Conservation (phyloP, 192 early-diverging fungal species). For the Thoreauomyces humboldtii region DNA sequence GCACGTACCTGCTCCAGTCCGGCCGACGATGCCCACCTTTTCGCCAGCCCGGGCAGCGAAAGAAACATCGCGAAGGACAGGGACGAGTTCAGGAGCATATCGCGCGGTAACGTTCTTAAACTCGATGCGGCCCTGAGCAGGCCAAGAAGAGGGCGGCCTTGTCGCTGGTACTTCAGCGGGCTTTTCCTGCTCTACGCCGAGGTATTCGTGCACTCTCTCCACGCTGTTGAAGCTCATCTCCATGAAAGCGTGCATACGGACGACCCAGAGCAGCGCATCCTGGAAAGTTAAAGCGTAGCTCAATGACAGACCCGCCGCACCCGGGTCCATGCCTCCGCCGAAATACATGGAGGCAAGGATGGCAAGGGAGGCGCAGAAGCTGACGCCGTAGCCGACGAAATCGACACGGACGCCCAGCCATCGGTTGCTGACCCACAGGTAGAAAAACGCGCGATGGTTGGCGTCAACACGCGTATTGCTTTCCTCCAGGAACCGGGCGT, state of each 20-base stretch:
- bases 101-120: constrained; percentile 67
- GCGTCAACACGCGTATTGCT: constrained; percentile 63
- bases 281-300: constrained; percentile 86
- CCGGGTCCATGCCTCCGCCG: constrained; percentile 61
- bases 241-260: constrained; percentile 68
- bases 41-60: constrained; percentile 42
- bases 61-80: constrained; percentile 47
- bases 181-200: constrained; percentile 76
- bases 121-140: constrained; percentile 64
- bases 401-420: constrained; percentile 67
- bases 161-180: constrained; percentile 52
- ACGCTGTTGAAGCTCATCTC: constrained; percentile 67
- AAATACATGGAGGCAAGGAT: constrained; percentile 49
- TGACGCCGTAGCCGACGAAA: constrained; percentile 71
- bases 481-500: constrained; percentile 68
- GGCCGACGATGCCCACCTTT: constrained; percentile 59
- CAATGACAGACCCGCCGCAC: constrained; percentile 83
- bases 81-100: constrained; percentile 72
- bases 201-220: constrained; percentile 86
- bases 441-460: constrained; percentile 85
- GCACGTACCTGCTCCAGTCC: constrained; percentile 1
- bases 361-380: constrained; percentile 72
- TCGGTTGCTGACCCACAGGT: constrained; percentile 82
- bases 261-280: constrained; percentile 65
- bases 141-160: constrained; percentile 48